phyloP scores from a whole-genome alignment of 2,329 filamentous ascomycete species.

The Talaromyces islandicus region DNA sequence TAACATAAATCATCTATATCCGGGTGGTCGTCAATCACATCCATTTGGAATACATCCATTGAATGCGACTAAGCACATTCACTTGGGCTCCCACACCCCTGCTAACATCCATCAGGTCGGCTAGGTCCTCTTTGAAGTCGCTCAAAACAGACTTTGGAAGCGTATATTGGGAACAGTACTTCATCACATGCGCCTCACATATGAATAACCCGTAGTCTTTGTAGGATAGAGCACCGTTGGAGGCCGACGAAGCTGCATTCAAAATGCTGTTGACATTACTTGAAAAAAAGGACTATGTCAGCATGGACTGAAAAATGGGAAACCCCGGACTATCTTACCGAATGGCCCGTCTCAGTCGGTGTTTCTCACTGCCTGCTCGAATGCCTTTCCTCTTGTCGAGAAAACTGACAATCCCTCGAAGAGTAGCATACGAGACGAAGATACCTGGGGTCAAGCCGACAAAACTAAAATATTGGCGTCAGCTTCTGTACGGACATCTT shows the following conservation, averaged over 20 bases:
- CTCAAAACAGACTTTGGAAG: slow-evolving; percentile 70
- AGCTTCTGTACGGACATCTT: slow-evolving; percentile 5
- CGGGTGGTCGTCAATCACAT: slow-evolving; percentile 26
- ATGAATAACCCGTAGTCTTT: slow-evolving; percentile 87
- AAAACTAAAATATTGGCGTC: slow-evolving; percentile 50
- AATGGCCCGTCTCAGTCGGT: slow-evolving; percentile 68
- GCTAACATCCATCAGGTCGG: slow-evolving; percentile 74
- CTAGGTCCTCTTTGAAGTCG: slow-evolving; percentile 83
- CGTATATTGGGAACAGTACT: slow-evolving; percentile 59
- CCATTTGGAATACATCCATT: slow-evolving; percentile 87
- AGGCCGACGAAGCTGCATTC: slow-evolving; percentile 60
- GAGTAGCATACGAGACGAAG: slow-evolving; percentile 70
- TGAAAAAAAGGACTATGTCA: not conserved
- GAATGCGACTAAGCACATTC: slow-evolving; percentile 72
- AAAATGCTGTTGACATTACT: slow-evolving; percentile 79
- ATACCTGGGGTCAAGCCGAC: slow-evolving; percentile 88
- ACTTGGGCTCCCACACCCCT: slow-evolving; percentile 72
- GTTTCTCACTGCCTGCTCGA: slow-evolving; percentile 58
- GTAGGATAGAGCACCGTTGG: slow-evolving; percentile 74
- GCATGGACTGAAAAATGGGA: not conserved
- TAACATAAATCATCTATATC: not conserved
- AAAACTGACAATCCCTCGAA: slow-evolving; percentile 64
- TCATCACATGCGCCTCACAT: slow-evolving; percentile 80
- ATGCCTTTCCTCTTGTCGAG: slow-evolving; percentile 68
- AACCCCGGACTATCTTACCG: slow-evolving; percentile 41